phyloP scores from a whole-genome alignment of 75 land plant species.

The Cunninghamia lanceolata region DNA sequence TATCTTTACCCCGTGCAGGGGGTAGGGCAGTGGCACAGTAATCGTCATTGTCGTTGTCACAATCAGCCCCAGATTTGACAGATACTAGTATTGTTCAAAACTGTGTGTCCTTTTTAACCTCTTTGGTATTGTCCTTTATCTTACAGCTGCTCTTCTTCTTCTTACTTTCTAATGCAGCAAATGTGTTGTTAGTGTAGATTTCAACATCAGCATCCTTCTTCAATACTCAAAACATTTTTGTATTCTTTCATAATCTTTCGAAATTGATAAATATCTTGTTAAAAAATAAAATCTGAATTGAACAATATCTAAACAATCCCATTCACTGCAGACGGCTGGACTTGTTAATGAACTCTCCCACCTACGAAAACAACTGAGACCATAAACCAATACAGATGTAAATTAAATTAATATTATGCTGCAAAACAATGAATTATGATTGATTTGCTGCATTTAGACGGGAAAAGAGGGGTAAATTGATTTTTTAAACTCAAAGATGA shows the following conservation, averaged over 20 bases:
- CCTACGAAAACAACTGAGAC: neutral
- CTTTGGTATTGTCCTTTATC: constrained; percentile 20
- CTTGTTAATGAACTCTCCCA: neutral
- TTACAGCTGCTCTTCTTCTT: constrained; percentile 28
- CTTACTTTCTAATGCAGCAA: constrained; percentile 44
- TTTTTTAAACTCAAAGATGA: neutral
- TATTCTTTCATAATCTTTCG: neutral
- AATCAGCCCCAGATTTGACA: constrained; percentile 45
- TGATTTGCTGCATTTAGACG: neutral
- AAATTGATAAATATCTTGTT: too few species aligned
- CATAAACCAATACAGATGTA: neutral
- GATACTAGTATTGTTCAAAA: constrained; percentile 43
- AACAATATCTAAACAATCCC: neutral
- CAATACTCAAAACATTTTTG: constrained; percentile 15
- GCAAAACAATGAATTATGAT: neutral
- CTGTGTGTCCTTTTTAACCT: constrained; percentile 6
- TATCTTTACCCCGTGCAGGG: constrained; percentile 12
- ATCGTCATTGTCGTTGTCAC: constrained; percentile 41
- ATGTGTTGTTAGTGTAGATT: constrained; percentile 39
- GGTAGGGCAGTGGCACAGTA: constrained; percentile 20
- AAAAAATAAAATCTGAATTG: too few species aligned
- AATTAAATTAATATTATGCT: too few species aligned
- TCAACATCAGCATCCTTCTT: constrained; percentile 40
- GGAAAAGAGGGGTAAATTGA: neutral
- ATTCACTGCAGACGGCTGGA: neutral